Evolutionary conservation across 2,329 filamentous ascomycete genomes (phyloP), one percentile per base, ranked within the genome.

Genomic region (Cladosporium sp.): DNA sequence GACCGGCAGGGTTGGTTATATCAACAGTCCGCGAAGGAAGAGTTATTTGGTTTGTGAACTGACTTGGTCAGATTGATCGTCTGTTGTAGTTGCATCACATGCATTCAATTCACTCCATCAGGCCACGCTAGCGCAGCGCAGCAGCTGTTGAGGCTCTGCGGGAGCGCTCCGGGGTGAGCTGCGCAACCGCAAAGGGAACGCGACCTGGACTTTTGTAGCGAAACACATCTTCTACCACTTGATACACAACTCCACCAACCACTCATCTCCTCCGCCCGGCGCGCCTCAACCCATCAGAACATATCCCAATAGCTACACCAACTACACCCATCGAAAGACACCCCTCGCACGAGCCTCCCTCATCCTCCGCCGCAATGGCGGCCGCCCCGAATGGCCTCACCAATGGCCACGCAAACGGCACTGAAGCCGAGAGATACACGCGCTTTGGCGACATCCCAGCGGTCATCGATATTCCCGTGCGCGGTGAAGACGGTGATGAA

Each of bases 391-490:
- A 43, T 22, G 39, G 47, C 47, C 40, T 43, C 20, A 50, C 47
- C 51, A 78, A 77, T 59, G 73, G 76, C 57, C 63, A 58, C 35
- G 59, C 66, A 27, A 50, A 43, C 20, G 47, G 47, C 39, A 25
- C 16, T n/a, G 38, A 42, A 20, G 39, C 47, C 12, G 40, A 57
- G 49, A 57, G 62, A 55, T 64, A 71, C 58, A 56, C 67, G 55
- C 79, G 81, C 46, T 84, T 82, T 66, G 76, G 78, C 51, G 78
- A 82, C 60, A 80, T 84, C 39, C 81, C 81, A 33, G 74, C 76
- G 45, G 75, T 78, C 51, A 81, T 85, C 62, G 81, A 83, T 62
- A 83, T 85, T 61, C 80, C 81, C 49, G 78, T 84, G 50, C 77
- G 75, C 48, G 77, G 74, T 43, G 81, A 75, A 52, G 80, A 83